Percentiles rank a stretch among this genome's conserved stretches.
phyloP scores from a whole-genome alignment of 2,329 filamentous ascomycete species.

The Lizonia empirigonia region DNA sequence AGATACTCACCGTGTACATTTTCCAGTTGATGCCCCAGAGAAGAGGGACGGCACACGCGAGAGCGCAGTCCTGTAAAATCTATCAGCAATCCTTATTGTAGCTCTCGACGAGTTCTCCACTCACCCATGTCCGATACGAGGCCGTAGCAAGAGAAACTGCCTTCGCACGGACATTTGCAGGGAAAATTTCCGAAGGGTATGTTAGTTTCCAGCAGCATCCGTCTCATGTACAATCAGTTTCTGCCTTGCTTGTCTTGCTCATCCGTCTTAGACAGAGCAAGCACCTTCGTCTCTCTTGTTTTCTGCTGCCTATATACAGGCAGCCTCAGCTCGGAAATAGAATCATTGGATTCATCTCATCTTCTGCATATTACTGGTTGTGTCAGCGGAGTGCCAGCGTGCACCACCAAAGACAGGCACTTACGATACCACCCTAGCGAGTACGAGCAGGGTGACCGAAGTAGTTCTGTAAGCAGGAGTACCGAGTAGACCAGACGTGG shows the following conservation, averaged over 20 bases:
- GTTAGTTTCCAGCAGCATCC: too few species aligned
- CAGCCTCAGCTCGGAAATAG: too few species aligned
- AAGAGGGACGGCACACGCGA: conserved; percentile 50
- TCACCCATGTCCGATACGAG: conserved; percentile 45
- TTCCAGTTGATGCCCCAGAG: conserved; percentile 51
- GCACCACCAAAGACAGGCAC: conserved; percentile 39
- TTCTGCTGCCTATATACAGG: too few species aligned
- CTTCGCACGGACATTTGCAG: conserved; percentile 49
- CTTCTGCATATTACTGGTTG: too few species aligned
- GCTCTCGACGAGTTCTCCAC: conserved; percentile 29
- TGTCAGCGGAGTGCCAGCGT: neutral
- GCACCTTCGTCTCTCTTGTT: too few species aligned
- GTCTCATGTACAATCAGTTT: too few species aligned
- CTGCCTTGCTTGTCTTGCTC: too few species aligned
- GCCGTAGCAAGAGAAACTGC: conserved; percentile 49
- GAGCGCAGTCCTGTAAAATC: conserved; percentile 43
- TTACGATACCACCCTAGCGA: conserved; percentile 51
- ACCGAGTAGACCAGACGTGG: conserved; percentile 47
- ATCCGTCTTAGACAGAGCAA: too few species aligned
- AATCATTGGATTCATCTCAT: too few species aligned
- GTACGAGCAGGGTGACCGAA: conserved; percentile 44
- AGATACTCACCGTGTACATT: conserved; percentile 45
- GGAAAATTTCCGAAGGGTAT: conserved; percentile 50
- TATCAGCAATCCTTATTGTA: conserved; percentile 36
- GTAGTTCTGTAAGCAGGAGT: conserved; percentile 46